These are phyloP conservation scores for Syncephalastrum monosporum DNA, from an alignment of 371 early-diverging fungal species.

Conservation along the genomic window DNA sequence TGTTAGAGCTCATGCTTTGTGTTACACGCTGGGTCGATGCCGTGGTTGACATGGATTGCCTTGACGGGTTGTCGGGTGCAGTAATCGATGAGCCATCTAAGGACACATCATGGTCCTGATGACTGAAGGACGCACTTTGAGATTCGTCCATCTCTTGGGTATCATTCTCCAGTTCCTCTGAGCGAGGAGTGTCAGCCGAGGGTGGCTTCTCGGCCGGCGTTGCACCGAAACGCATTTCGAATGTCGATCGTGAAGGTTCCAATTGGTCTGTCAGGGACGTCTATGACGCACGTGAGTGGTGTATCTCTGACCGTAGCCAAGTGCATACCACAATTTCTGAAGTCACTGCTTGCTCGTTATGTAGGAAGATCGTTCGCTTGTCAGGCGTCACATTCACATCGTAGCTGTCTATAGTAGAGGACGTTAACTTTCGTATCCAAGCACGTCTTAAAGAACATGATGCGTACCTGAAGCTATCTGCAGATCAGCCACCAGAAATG, in stretches of 20 bases:
- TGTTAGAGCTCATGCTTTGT: too few relatives aligned
- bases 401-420: slow-evolving; percentile 31
- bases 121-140: not conserved
- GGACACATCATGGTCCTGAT: too few relatives aligned
- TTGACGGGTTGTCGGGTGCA: too few relatives aligned
- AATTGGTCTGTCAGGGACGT: slow-evolving; percentile 47
- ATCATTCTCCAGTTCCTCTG: not conserved
- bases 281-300: slow-evolving; percentile 7
- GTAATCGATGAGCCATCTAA: too few relatives aligned
- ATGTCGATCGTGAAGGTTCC: slow-evolving; percentile 64
- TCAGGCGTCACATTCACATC: slow-evolving; percentile 97
- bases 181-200: not conserved
- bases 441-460: not conserved
- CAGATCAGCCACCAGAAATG: slow-evolving; percentile 77
- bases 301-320: too few relatives aligned
- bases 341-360: slow-evolving; percentile 63
- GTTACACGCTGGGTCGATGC: too few relatives aligned
- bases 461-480: slow-evolving; percentile 51
- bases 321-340: slow-evolving; percentile 41
- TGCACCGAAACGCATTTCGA: slow-evolving; percentile 14
- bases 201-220: not conserved
- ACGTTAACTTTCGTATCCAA: not conserved
- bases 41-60: too few relatives aligned
- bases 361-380: slow-evolving; percentile 86
- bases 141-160: not conserved